A percentile compares a stretch with the other conserved stretches of the same genome.
Conservation (phyloP, 768 basidiomycete genomes). For the Plicaturopsis crispa region DNA sequence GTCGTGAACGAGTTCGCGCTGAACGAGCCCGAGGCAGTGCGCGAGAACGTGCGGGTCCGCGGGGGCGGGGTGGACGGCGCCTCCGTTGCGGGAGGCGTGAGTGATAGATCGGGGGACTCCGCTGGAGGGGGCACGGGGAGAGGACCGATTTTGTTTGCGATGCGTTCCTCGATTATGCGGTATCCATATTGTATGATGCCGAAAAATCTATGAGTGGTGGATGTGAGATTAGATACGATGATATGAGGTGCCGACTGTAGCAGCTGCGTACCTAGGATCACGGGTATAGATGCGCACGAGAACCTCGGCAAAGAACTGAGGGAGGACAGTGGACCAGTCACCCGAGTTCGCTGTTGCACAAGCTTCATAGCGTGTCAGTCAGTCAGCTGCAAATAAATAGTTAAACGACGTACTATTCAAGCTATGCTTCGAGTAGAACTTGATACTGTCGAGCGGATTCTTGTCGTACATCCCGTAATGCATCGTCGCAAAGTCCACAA, state of each 20-base stretch:
- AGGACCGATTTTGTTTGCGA: slow-evolving; percentile 12
- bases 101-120: slow-evolving; percentile 4
- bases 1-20: slow-evolving; percentile 39
- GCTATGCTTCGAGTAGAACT: slow-evolving; percentile 43
- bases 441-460: slow-evolving; percentile 40
- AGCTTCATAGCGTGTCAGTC: slow-evolving; percentile 21
- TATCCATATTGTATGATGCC: slow-evolving; percentile 67
- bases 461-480: slow-evolving; percentile 64
- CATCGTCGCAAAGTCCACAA: slow-evolving; percentile 57
- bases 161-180: slow-evolving; percentile 18
- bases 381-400: not conserved
- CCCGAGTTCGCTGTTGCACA: slow-evolving; percentile 38
- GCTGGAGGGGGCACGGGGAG: not conserved
- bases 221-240: not conserved
- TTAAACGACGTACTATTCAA: slow-evolving; percentile 31
- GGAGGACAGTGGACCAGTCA: slow-evolving; percentile 61
- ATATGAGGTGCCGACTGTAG: not conserved
- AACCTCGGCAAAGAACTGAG: slow-evolving; percentile 60
- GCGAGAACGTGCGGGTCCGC: slow-evolving; percentile 15
- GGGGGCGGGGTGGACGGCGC: slow-evolving; percentile 28
- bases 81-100: slow-evolving; percentile 29
- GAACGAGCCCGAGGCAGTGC: slow-evolving; percentile 18
- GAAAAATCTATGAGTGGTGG: slow-evolving; percentile 28
- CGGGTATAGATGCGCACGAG: slow-evolving; percentile 64
- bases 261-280: slow-evolving; percentile 33